Percentiles rank a stretch among this genome's conserved stretches.
phyloP scores from a whole-genome alignment of 495 filamentous ascomycete genomes.

The Penicillium roqueforti region DNA sequence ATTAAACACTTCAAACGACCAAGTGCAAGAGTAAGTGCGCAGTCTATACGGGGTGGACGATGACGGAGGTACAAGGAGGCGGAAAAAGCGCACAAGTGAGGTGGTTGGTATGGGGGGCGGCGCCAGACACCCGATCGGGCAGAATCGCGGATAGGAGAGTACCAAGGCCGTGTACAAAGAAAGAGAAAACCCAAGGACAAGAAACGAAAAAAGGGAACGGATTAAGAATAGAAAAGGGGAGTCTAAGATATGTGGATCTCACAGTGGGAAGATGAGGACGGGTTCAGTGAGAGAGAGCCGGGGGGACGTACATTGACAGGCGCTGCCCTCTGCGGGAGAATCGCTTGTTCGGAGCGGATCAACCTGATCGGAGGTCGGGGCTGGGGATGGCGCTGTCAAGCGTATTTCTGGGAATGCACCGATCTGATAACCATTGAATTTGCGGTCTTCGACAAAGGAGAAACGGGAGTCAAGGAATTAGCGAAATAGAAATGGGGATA shows the following conservation, averaged over 20 bases:
- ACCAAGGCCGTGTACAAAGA: conserved; percentile 8
- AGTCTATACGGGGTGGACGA: conserved; percentile 30
- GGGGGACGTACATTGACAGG: conserved; percentile 24
- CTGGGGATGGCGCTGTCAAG: conserved; percentile 36
- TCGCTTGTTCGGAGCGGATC: conserved; percentile 49
- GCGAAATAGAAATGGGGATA: background rate
- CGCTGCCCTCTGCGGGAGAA: conserved; percentile 32
- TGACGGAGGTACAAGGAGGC: conserved; percentile 34
- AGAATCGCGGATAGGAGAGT: conserved; percentile 11
- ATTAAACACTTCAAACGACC: conserved; percentile 5
- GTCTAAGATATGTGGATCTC: conserved; percentile 29
- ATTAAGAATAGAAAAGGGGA: conserved; percentile 12
- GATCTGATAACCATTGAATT: conserved; percentile 14
- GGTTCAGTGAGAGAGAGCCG: conserved; percentile 26
- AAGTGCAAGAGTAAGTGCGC: conserved; percentile 22
- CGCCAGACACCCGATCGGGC: conserved; percentile 25
- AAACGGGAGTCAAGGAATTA: conserved; percentile 7
- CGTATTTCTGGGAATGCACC: conserved; percentile 44
- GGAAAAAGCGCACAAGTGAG: conserved; percentile 30
- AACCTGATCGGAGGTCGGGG: conserved; percentile 33
- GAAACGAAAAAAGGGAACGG: conserved; percentile 12
- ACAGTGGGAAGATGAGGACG: conserved; percentile 26
- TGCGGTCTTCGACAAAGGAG: conserved; percentile 7
- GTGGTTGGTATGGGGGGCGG: conserved; percentile 26
- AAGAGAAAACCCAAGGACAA: conserved; percentile 11